phyloP scores from a whole-genome alignment of 495 filamentous ascomycete genomes.

The Tuber aestivum region DNA sequence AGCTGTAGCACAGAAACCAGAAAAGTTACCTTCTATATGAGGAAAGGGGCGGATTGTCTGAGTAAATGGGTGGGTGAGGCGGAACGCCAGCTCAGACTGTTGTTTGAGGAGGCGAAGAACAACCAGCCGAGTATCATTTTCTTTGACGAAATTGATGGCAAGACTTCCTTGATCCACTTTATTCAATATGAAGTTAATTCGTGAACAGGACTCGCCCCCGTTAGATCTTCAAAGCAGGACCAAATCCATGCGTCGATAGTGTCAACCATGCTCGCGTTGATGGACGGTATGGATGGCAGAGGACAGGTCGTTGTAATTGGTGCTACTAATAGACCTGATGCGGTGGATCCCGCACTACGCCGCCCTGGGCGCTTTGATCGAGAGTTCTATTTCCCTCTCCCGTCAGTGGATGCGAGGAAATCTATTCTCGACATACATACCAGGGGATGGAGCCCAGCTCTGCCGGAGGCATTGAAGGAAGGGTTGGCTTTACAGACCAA shows the following conservation, averaged over 20 bases:
- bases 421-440: slow-evolving; percentile 94
- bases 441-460: slow-evolving; percentile 76
- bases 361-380: slow-evolving; percentile 92
- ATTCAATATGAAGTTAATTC: slow-evolving; percentile 1
- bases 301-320: slow-evolving; percentile 98
- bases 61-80: slow-evolving; percentile 99
- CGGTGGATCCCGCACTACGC: slow-evolving; percentile 89
- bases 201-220: slow-evolving; percentile 61
- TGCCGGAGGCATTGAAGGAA: slow-evolving; percentile 71
- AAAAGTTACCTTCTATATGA: slow-evolving; percentile 98
- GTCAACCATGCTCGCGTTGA: slow-evolving; percentile 85
- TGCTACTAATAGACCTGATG: slow-evolving; percentile 94
- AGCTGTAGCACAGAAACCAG: slow-evolving; percentile 58
- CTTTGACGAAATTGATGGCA: slow-evolving; percentile 95
- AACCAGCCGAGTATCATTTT: slow-evolving; percentile 98
- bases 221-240: slow-evolving; percentile 93
- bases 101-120: slow-evolving; percentile 92
- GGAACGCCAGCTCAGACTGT: slow-evolving; percentile 80
- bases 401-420: slow-evolving; percentile 67
- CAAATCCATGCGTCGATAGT: slow-evolving; percentile 98
- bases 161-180: slow-evolving; percentile 23
- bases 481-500: slow-evolving; percentile 81
- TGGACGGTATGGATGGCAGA: slow-evolving; percentile 99
- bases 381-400: slow-evolving; percentile 96
- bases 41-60: slow-evolving; percentile 91